These are phyloP conservation scores for Phytophthora vignae DNA, from an alignment of 352 stramenopile genomes.

Conservation along the genomic window DNA sequence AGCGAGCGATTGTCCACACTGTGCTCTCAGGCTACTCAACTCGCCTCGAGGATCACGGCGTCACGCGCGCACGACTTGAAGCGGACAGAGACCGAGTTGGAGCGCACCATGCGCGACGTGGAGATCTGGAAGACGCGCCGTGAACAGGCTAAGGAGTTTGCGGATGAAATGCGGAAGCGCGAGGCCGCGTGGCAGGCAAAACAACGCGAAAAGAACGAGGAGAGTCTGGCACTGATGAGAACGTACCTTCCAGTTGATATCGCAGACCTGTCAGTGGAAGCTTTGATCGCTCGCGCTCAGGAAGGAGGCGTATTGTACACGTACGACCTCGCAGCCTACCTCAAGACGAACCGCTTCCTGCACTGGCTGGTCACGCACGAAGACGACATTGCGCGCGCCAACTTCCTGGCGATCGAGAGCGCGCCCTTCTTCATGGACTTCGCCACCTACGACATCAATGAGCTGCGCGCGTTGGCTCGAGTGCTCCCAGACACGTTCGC, in stretches of 20 bases:
- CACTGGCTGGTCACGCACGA: conserved; percentile 84
- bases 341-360: conserved; percentile 83
- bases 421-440: conserved; percentile 78
- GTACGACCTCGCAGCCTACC: conserved; percentile 75
- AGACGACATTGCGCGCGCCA: conserved; percentile 70
- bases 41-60: conserved; percentile 53
- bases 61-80: conserved; percentile 62
- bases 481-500: conserved; percentile 71
- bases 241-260: conserved; percentile 65
- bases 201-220: conserved; percentile 49
- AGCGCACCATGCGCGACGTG: conserved; percentile 60
- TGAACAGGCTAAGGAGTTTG: conserved; percentile 68
- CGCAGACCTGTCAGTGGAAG: conserved; percentile 62
- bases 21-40: conserved; percentile 55
- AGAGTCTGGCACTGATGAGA: conserved; percentile 52
- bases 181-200: conserved; percentile 56
- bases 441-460: conserved; percentile 65
- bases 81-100: conserved; percentile 62
- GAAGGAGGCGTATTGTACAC: conserved; percentile 63
- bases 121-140: conserved; percentile 74
- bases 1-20: conserved; percentile 53
- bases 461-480: conserved; percentile 60
- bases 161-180: conserved; percentile 55
- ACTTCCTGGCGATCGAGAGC: conserved; percentile 74
- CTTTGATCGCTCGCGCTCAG: conserved; percentile 52